Conservation (phyloP, 2,329 filamentous ascomycete genomes). For the Talaromyces islandicus region DNA sequence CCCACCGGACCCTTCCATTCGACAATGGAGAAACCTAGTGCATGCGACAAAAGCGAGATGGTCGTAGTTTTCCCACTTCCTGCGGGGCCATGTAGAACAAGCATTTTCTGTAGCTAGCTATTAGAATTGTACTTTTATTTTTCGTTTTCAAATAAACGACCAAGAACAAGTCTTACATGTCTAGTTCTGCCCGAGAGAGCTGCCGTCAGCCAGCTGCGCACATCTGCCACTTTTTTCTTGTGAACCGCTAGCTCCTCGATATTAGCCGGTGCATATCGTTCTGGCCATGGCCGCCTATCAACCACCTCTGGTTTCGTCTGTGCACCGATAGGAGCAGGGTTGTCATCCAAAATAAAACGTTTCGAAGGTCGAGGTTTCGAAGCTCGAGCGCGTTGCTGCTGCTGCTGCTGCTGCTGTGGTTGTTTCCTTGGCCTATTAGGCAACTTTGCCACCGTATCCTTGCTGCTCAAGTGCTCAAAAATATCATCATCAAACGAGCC, state of each 20-base stretch:
- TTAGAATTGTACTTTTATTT: background rate
- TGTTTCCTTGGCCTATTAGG: background rate
- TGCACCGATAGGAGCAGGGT: background rate
- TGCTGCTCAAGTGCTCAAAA: conserved; percentile 18
- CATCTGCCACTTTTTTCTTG: conserved; percentile 87
- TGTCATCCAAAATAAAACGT: conserved; percentile 2
- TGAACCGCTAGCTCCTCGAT: conserved; percentile 87
- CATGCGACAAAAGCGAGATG: conserved; percentile 66
- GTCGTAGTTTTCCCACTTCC: conserved; percentile 93
- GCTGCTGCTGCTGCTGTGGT: conserved; percentile 6
- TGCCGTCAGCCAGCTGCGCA: conserved; percentile 73
- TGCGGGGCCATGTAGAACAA: conserved; percentile 83
- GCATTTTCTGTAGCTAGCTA: conserved; percentile 54
- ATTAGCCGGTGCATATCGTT: conserved; percentile 69
- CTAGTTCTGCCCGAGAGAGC: conserved; percentile 56
- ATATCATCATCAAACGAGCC: conserved; percentile 19
- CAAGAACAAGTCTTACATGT: conserved; percentile 23
- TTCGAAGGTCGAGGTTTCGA: background rate
- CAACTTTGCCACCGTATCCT: conserved; percentile 1
- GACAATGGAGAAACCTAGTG: conserved; percentile 69
- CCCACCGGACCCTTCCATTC: conserved; percentile 86
- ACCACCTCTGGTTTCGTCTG: conserved; percentile 29
- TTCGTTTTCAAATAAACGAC: background rate
- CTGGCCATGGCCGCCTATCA: conserved; percentile 75
- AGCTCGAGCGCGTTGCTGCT: conserved; percentile 18